Evolutionary conservation across 495 filamentous ascomycete genomes (phyloP).

Genomic region (Podospora australis): DNA sequence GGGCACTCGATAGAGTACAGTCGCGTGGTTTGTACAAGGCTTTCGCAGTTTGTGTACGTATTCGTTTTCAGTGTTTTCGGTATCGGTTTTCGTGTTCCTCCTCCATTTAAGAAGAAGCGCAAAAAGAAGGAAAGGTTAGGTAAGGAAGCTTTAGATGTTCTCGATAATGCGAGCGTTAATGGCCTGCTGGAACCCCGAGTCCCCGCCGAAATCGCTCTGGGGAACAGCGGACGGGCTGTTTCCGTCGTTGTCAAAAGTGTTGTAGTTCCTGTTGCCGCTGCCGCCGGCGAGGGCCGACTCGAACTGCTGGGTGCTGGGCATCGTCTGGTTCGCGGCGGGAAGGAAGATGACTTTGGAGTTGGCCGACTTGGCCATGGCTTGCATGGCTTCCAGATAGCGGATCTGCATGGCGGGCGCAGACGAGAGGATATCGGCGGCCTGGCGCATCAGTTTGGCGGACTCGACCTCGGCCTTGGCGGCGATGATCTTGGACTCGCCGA

Average conservation of each 20-base stretch:
- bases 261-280: constrained; percentile 6
- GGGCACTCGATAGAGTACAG: too few species aligned
- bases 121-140: too few species aligned
- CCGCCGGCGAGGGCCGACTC: constrained; percentile 22
- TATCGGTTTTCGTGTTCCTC: too few species aligned
- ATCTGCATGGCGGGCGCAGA: constrained; percentile 98
- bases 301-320: constrained; percentile 45
- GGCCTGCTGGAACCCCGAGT: constrained; percentile 65
- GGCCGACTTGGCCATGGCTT: constrained; percentile 93
- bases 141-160: constrained; percentile 86
- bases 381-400: constrained; percentile 97
- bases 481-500: constrained; percentile 97
- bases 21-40: too few species aligned
- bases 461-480: constrained; percentile 96
- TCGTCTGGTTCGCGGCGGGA: constrained; percentile 58
- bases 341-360: constrained; percentile 98
- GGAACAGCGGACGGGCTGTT: too few species aligned
- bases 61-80: too few species aligned
- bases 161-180: constrained; percentile 83
- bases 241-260: constrained; percentile 19
- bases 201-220: too few species aligned
- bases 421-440: constrained; percentile 91
- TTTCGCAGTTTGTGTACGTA: too few species aligned
- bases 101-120: too few species aligned
- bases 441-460: constrained; percentile 92